Base-by-base conservation (phyloP, 2,329 filamentous ascomycete genomes). In the Neophaeococcomyces aloes region DNA sequence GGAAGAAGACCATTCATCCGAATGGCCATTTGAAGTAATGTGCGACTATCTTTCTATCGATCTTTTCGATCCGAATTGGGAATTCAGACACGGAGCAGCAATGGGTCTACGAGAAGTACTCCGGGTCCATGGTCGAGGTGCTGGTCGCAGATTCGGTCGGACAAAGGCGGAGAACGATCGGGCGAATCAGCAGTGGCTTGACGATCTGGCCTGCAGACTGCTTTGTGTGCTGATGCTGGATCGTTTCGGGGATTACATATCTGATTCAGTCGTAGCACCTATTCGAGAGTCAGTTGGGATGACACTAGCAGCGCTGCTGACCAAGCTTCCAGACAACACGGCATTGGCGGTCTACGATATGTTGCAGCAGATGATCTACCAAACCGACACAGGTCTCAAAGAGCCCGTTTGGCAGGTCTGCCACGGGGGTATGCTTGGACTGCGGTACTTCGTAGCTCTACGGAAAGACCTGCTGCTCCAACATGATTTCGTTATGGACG, bases 161-260 rank as follows among this genome's bases (percentile, higher is more conserved):
- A 73, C 74, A 7, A 76, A 78, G 51, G 57, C 65, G 21, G 81
- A 93, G 56, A 98, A 98, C 58, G 78, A 94, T 56, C 59, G 65
- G 1, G 70, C 85, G 34, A 98, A 96, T 56, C 77, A 81, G 48
- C 75, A 72, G 59, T 98, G 87, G 87, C 75, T 98, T 15, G 85
- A 96, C 58, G 89, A 98, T 58, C 72, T 98, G 40, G 86, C 88
- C n/a, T 95, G 88, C 57, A 83, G 91, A 19, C 75, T 98, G 38
- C 89, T 88, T 62, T 94, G 86, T 60, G 88, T 98, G 41, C 81
- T 98, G 56, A 95, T 98, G 80, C 78, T 98, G 13, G 91, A 98
- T 65, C 81, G 88, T 42, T 98, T 98, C 59, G 93, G 88, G 45
- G 91, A 98, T 59, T 98, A 95, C 66, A 91, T 93, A 47, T 94